These are phyloP conservation scores for Lanmaoa pseudosensibilis DNA, from an alignment of 768 basidiomycete species.

Conservation along the genomic window DNA sequence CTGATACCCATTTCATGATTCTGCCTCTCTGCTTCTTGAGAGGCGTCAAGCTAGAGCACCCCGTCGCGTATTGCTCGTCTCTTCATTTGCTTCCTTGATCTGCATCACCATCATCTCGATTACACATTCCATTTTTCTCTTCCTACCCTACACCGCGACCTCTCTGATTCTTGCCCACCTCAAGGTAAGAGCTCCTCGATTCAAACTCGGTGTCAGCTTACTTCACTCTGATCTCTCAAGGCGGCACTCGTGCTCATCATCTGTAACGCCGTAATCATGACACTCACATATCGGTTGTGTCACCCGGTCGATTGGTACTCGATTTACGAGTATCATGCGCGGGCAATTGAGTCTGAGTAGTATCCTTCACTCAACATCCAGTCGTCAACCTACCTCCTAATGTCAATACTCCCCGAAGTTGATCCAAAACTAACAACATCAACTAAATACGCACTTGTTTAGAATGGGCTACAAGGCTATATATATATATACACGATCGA, in stretches of 20 bases:
- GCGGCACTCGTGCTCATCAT: constrained; percentile 14
- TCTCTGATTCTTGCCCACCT: constrained; percentile 7
- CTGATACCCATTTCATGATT: constrained; percentile 5
- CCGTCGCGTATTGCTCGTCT: constrained; percentile 3
- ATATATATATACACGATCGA: background rate
- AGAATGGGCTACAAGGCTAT: background rate
- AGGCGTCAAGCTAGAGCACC: constrained; percentile 1
- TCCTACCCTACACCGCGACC: background rate
- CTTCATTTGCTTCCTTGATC: constrained; percentile 14
- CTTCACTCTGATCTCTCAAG: constrained; percentile 1
- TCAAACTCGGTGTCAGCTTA: background rate
- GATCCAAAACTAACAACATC: background rate
- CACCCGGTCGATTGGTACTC: background rate
- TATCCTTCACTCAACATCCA: background rate
- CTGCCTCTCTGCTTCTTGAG: constrained; percentile 4
- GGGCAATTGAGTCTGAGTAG: background rate
- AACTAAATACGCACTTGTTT: background rate
- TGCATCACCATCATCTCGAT: constrained; percentile 13
- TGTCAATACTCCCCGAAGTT: too few species aligned
- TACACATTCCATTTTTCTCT: constrained; percentile 5
- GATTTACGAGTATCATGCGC: background rate
- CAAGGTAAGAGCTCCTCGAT: constrained; percentile 1
- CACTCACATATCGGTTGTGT: constrained; percentile 8
- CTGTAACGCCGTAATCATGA: constrained; percentile 11
- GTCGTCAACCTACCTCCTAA: background rate